Evolutionary conservation across 345 rosid genomes (phyloP).

Genomic region (Carallia brachiata): DNA sequence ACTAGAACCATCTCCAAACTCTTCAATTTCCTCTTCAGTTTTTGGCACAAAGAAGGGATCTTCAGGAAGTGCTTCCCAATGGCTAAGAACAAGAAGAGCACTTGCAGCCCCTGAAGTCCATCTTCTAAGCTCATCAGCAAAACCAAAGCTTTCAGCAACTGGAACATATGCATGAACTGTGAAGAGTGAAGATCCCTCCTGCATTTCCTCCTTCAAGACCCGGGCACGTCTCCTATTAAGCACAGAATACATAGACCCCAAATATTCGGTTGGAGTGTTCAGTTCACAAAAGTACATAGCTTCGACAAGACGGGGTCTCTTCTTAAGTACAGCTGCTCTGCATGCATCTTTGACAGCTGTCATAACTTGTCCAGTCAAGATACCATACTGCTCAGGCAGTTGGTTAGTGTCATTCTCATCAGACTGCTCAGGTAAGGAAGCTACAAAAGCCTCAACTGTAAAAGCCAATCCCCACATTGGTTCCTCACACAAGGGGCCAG

Average conservation of each 20-base stretch:
- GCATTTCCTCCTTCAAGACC: slow-evolving; percentile 92
- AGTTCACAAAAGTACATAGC: slow-evolving; percentile 93
- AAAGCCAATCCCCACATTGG: slow-evolving; percentile 92
- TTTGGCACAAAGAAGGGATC: slow-evolving; percentile 90
- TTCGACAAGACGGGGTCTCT: slow-evolving; percentile 75
- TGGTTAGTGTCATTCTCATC: slow-evolving; percentile 42
- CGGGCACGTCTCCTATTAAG: slow-evolving; percentile 73
- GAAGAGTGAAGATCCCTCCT: slow-evolving; percentile 78
- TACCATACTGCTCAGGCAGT: slow-evolving; percentile 59
- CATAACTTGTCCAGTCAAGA: slow-evolving; percentile 84
- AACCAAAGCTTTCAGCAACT: slow-evolving; percentile 84
- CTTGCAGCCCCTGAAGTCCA: slow-evolving; percentile 88
- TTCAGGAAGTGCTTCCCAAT: slow-evolving; percentile 81
- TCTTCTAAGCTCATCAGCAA: slow-evolving; percentile 79
- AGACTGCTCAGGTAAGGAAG: slow-evolving; percentile 35
- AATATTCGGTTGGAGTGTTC: slow-evolving; percentile 65
- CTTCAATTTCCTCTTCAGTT: slow-evolving; percentile 85
- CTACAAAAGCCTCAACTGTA: slow-evolving; percentile 55
- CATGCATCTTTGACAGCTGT: slow-evolving; percentile 81
- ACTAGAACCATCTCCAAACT: slow-evolving; percentile 87
- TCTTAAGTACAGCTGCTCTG: slow-evolving; percentile 70
- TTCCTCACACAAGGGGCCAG: slow-evolving; percentile 90
- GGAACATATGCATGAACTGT: slow-evolving; percentile 81
- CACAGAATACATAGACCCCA: slow-evolving; percentile 82
- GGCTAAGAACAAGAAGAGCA: slow-evolving; percentile 83